Percentiles rank a stretch among this genome's conserved stretches.
These are phyloP conservation scores for Penicillium sp. DNA, from an alignment of 2,329 filamentous ascomycete genomes.

Conservation along the genomic window DNA sequence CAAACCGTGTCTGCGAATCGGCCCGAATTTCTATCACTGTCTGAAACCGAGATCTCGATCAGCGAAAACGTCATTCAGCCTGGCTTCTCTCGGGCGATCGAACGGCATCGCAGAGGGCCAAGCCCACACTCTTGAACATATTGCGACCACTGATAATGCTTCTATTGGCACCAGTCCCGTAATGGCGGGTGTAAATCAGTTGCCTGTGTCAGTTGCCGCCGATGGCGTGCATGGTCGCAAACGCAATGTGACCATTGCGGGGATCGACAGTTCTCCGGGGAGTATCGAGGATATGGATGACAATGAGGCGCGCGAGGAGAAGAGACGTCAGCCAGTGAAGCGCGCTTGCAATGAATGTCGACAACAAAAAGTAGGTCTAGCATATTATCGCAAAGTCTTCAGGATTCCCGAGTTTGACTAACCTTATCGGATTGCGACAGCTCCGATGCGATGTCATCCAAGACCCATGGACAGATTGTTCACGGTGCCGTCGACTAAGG, in stretches of 20 bases:
- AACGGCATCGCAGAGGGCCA: slow-evolving; percentile 36
- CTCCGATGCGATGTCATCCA: slow-evolving; percentile 65
- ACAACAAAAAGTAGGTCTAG: slow-evolving; percentile 59
- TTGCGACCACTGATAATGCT: slow-evolving; percentile 32
- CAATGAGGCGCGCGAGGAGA: slow-evolving; percentile 41
- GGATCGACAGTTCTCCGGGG: slow-evolving; percentile 47
- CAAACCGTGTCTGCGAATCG: background rate
- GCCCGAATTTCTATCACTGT: slow-evolving; percentile 5
- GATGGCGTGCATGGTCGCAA: slow-evolving; percentile 38
- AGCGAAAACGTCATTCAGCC: slow-evolving; percentile 29
- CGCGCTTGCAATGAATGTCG: slow-evolving; percentile 67
- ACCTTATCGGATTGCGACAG: slow-evolving; percentile 37
- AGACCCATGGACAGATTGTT: slow-evolving; percentile 61
- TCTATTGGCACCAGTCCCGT: slow-evolving; percentile 35
- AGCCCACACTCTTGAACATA: slow-evolving; percentile 27
- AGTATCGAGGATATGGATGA: slow-evolving; percentile 47
- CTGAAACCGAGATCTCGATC: slow-evolving; percentile 13
- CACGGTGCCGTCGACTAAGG: slow-evolving; percentile 60
- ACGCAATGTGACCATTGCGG: slow-evolving; percentile 42
- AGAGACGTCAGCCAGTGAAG: slow-evolving; percentile 51
- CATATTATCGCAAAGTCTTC: background rate
- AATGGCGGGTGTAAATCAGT: slow-evolving; percentile 35
- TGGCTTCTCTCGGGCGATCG: slow-evolving; percentile 34
- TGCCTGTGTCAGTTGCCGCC: slow-evolving; percentile 26
- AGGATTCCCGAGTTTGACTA: slow-evolving; percentile 1